Evolutionary conservation across 2,329 filamentous ascomycete genomes (phyloP).

Genomic region (Periconia macrospinosa): DNA sequence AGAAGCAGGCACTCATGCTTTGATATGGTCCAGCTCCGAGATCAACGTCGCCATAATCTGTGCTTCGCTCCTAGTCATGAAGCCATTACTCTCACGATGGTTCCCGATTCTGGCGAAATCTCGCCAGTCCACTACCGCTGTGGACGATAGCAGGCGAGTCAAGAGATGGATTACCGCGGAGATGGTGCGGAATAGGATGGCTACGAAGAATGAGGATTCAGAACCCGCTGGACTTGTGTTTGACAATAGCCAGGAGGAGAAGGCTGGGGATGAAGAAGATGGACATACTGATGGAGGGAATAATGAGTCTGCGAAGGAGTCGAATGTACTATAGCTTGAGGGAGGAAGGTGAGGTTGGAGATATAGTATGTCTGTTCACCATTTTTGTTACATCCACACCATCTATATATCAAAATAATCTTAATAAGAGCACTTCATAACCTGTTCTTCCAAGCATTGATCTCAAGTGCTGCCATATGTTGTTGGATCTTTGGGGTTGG

Average conservation of each 20-base stretch:
- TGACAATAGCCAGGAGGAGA: slow-evolving; percentile 10
- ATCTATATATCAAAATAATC: no score
- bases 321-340: not conserved
- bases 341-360: slow-evolving; percentile 6
- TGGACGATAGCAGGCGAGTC: not conserved
- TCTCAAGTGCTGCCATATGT: no score
- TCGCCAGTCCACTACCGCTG: slow-evolving; percentile 7
- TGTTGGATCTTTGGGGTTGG: no score
- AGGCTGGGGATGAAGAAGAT: slow-evolving; percentile 12
- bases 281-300: slow-evolving; percentile 14
- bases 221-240: not conserved
- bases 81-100: slow-evolving; percentile 42
- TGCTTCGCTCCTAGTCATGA: slow-evolving; percentile 48
- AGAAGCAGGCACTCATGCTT: slow-evolving; percentile 43
- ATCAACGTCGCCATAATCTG: slow-evolving; percentile 50
- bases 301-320: slow-evolving; percentile 10
- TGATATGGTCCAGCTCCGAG: slow-evolving; percentile 47
- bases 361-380: slow-evolving; percentile 12
- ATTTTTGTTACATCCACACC: no score
- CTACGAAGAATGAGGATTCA: not conserved
- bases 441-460: no score
- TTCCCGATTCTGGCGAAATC: slow-evolving; percentile 31
- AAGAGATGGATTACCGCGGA: not conserved
- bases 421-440: no score
- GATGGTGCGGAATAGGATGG: not conserved